phyloP scores from a whole-genome alignment of 176 grass and related monocot genomes.

The Eragrostis curvula region DNA sequence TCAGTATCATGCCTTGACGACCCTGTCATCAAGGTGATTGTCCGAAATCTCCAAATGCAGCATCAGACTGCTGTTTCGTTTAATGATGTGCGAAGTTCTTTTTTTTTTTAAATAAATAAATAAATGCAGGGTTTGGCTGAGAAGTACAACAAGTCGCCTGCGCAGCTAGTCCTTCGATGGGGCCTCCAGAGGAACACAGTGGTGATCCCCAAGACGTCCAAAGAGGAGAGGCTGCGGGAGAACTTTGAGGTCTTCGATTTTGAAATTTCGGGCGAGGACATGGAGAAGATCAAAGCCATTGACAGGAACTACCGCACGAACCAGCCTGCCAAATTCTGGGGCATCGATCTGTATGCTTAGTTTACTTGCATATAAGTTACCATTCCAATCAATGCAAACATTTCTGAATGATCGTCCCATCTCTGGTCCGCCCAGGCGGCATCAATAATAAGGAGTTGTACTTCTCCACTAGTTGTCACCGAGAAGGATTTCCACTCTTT shows the following conservation, averaged over 20 bases:
- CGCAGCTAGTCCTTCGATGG: conserved; percentile 73
- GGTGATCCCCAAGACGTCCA: conserved; percentile 94
- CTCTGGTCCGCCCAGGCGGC: background rate
- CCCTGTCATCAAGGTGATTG: conserved; percentile 75
- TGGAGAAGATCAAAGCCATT: conserved; percentile 80
- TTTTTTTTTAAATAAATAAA: background rate
- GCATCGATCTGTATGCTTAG: conserved; percentile 83
- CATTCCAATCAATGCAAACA: background rate
- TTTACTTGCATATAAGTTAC: background rate
- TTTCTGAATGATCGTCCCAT: background rate
- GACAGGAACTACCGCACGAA: conserved; percentile 80
- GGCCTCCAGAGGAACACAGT: conserved; percentile 89
- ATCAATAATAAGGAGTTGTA: conserved; percentile 5
- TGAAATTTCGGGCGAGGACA: conserved; percentile 69
- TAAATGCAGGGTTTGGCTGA: conserved; percentile 65
- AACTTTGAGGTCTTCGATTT: conserved; percentile 81
- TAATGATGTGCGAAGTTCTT: no score
- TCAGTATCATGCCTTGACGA: conserved; percentile 85
- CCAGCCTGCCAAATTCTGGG: conserved; percentile 95
- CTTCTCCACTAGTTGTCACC: background rate
- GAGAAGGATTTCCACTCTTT: no score
- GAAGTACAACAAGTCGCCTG: conserved; percentile 77
- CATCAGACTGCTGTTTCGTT: background rate
- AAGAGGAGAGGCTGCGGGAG: conserved; percentile 66
- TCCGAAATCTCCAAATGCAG: background rate